Evolutionary conservation across 2,329 filamentous ascomycete genomes (phyloP).

Genomic region (Gaeumannomyces tritici): DNA sequence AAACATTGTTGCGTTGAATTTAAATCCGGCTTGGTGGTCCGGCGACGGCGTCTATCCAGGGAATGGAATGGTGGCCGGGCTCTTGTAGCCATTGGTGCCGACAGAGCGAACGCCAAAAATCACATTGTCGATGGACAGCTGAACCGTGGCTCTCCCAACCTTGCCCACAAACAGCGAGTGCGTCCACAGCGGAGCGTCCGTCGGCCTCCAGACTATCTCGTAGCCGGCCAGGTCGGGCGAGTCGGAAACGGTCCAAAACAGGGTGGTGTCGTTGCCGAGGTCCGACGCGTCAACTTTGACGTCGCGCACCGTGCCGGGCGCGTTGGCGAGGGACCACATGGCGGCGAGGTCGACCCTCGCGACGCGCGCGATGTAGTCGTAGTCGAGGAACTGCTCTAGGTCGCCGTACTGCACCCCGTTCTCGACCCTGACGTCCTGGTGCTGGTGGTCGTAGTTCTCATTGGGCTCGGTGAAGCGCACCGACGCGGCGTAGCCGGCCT

Average conservation of each 20-base stretch:
- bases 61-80: slow-evolving; percentile 13
- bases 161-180: slow-evolving; percentile 37
- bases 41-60: background rate
- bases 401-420: slow-evolving; percentile 46
- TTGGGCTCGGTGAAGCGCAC: slow-evolving; percentile 48
- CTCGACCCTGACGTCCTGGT: slow-evolving; percentile 38
- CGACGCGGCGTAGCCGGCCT: slow-evolving; percentile 39
- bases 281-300: slow-evolving; percentile 23
- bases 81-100: slow-evolving; percentile 38
- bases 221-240: slow-evolving; percentile 23
- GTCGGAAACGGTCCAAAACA: slow-evolving; percentile 31
- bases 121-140: slow-evolving; percentile 47
- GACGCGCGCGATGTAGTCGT: slow-evolving; percentile 41
- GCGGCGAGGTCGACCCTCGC: slow-evolving; percentile 44
- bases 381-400: slow-evolving; percentile 46
- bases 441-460: slow-evolving; percentile 48
- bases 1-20: too few relatives aligned
- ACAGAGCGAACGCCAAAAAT: slow-evolving; percentile 46
- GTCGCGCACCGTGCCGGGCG: slow-evolving; percentile 37
- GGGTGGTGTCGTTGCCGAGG: slow-evolving; percentile 36
- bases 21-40: background rate
- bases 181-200: slow-evolving; percentile 39
- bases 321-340: slow-evolving; percentile 42
- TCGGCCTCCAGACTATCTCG: slow-evolving; percentile 46
- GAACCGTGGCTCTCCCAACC: slow-evolving; percentile 31